These are phyloP conservation scores for Sporisorium reilianum DNA, from an alignment of 1,284 basidiomycete species.

Conservation along the genomic window DNA sequence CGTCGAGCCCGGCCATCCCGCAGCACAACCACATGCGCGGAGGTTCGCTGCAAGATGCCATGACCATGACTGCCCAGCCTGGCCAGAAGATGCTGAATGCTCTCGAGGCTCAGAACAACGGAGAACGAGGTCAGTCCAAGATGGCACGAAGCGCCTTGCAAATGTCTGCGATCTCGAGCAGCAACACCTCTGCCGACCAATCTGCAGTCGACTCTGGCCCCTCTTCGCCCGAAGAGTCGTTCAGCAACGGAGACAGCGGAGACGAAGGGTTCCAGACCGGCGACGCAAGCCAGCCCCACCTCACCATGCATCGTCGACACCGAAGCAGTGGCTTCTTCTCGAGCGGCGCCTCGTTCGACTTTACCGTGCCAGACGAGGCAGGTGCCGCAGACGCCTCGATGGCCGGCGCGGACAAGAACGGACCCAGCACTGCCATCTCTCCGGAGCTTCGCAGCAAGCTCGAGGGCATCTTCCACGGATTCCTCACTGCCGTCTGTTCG, in stretches of 20 bases:
- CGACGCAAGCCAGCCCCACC: conserved; percentile 20
- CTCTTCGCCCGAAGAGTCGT: conserved; percentile 51
- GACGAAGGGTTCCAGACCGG: conserved; percentile 25
- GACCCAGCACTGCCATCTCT: conserved; percentile 26
- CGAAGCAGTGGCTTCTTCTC: conserved; percentile 53
- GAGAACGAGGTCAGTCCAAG: conserved; percentile 24
- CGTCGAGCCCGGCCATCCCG: conserved; percentile 40
- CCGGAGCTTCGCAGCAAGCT: conserved; percentile 82
- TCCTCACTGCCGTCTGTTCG: conserved; percentile 87
- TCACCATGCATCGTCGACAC: conserved; percentile 51
- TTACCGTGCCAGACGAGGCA: conserved; percentile 27
- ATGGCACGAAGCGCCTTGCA: conserved; percentile 43
- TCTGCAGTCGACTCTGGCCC: conserved; percentile 49
- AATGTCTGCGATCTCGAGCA: conserved; percentile 46
- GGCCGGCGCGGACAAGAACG: conserved; percentile 32
- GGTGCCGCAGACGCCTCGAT: conserved; percentile 24
- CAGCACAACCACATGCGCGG: conserved; percentile 42
- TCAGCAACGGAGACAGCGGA: conserved; percentile 49
- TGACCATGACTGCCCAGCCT: conserved; percentile 38
- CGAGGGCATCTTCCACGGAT: conserved; percentile 91
- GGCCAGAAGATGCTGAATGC: conserved; percentile 18
- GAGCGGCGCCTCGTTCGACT: conserved; percentile 51
- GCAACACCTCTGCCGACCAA: conserved; percentile 29
- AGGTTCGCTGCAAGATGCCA: conserved; percentile 50
- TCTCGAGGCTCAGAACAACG: conserved; percentile 6